These are phyloP conservation scores for Ceratobasidium papillatum DNA, from an alignment of 1,284 basidiomycete species.

Conservation along the genomic window DNA sequence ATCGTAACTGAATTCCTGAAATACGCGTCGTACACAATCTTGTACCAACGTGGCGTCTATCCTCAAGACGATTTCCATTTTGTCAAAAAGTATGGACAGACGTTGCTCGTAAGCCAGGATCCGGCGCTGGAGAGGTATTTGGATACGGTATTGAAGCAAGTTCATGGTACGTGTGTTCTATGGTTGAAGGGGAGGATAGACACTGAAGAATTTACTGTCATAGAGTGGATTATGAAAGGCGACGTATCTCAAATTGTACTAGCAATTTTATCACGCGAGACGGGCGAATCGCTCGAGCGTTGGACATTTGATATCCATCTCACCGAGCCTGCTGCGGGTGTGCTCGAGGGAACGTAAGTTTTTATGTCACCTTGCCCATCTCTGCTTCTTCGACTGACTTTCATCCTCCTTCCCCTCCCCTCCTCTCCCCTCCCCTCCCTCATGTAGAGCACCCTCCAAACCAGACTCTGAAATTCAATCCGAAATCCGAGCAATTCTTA, in stretches of 20 bases:
- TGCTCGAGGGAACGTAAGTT: slow-evolving; percentile 49
- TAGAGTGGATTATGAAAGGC: slow-evolving; percentile 92
- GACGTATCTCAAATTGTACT: slow-evolving; percentile 92
- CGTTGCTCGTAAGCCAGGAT: slow-evolving; percentile 93
- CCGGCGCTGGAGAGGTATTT: slow-evolving; percentile 92
- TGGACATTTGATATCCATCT: slow-evolving; percentile 99
- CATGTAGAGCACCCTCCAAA: slow-evolving; percentile 62
- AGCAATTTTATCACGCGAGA: slow-evolving; percentile 95
- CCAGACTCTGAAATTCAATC: slow-evolving; percentile 94
- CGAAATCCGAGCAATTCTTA: slow-evolving; percentile 97
- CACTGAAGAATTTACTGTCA: neutral
- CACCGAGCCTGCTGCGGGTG: slow-evolving; percentile 56
- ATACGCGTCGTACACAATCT: slow-evolving; percentile 72
- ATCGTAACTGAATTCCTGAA: slow-evolving; percentile 99
- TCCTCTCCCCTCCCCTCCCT: neutral
- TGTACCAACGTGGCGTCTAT: slow-evolving; percentile 97
- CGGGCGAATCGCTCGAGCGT: slow-evolving; percentile 88
- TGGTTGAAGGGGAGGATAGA: neutral
- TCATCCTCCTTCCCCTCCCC: no score
- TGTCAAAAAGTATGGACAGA: slow-evolving; percentile 98
- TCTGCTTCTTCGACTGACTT: slow-evolving; percentile 28
- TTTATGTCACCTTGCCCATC: slow-evolving; percentile 41
- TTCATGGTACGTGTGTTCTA: slow-evolving; percentile 72
- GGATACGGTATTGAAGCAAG: slow-evolving; percentile 88
- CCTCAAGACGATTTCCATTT: slow-evolving; percentile 98